phyloP scores from a whole-genome alignment of 352 stramenopile genomes.

The Globisporangium heterothallicum region DNA sequence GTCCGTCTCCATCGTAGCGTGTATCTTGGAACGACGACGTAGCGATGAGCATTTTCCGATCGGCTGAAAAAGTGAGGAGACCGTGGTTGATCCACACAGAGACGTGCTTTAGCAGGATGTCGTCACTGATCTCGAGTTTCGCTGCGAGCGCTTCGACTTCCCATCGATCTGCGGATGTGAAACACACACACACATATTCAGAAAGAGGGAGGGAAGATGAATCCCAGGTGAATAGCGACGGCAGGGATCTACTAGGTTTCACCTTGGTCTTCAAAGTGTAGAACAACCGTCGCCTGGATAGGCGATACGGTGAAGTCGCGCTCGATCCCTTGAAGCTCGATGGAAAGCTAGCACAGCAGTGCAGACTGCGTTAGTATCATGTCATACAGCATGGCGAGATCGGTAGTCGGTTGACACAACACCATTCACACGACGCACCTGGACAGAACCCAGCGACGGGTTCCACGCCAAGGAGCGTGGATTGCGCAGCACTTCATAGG shows the following conservation, averaged over 20 bases:
- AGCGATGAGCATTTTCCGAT: slow-evolving; percentile 39
- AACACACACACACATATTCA: background rate
- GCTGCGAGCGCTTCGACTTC: slow-evolving; percentile 48
- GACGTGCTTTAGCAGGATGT: slow-evolving; percentile 49
- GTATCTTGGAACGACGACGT: slow-evolving; percentile 42
- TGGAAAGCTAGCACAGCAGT: slow-evolving; percentile 30
- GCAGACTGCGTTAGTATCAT: no score
- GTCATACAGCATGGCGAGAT: no score
- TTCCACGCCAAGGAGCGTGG: slow-evolving; percentile 92
- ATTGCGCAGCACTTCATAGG: slow-evolving; percentile 93
- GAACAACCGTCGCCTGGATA: slow-evolving; percentile 92
- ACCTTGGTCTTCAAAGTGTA: slow-evolving; percentile 93
- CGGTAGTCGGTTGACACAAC: no score
- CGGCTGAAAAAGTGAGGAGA: slow-evolving; percentile 38
- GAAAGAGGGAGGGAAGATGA: background rate
- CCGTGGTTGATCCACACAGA: slow-evolving; percentile 73
- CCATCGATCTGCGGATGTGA: slow-evolving; percentile 39
- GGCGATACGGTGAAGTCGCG: slow-evolving; percentile 89
- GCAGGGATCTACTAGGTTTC: background rate
- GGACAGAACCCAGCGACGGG: slow-evolving; percentile 89
- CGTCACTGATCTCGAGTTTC: slow-evolving; percentile 57
- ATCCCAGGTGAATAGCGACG: background rate
- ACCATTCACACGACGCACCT: slow-evolving; percentile 25
- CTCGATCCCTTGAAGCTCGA: slow-evolving; percentile 86
- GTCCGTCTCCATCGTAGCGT: slow-evolving; percentile 23